A percentile compares a stretch with the other conserved stretches of the same genome.
Evolutionary conservation across 495 filamentous ascomycete species (phyloP).

Genomic region (Penicillium taxi): DNA sequence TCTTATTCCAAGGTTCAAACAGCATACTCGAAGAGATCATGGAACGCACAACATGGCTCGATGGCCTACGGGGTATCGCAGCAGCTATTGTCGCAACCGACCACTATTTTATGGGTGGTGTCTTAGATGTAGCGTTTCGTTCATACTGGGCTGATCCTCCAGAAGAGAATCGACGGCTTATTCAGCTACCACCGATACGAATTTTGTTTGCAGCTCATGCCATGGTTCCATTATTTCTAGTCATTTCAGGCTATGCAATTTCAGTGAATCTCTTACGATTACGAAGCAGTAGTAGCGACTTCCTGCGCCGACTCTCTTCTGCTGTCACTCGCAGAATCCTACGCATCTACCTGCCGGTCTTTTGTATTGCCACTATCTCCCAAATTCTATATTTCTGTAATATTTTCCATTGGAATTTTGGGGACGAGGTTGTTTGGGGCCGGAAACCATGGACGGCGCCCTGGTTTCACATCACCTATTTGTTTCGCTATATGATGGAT

Average conservation of each 20-base stretch:
- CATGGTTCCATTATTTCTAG: slow-evolving; percentile 22
- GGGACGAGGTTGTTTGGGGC: not conserved
- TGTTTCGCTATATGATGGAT: slow-evolving; percentile 14
- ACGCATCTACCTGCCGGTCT: slow-evolving; percentile 19
- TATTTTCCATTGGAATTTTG: slow-evolving; percentile 8
- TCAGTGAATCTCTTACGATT: slow-evolving; percentile 13
- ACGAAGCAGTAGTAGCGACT: slow-evolving; percentile 8
- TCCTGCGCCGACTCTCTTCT: slow-evolving; percentile 16
- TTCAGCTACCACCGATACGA: slow-evolving; percentile 19
- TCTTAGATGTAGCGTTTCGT: slow-evolving; percentile 6
- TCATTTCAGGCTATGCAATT: slow-evolving; percentile 22
- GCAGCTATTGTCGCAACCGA: slow-evolving; percentile 12
- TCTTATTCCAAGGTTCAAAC: no score
- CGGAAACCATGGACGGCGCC: slow-evolving; percentile 15
- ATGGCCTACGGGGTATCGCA: slow-evolving; percentile 23
- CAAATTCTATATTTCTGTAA: slow-evolving; percentile 18
- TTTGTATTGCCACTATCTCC: slow-evolving; percentile 8
- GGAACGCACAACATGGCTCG: slow-evolving; percentile 21
- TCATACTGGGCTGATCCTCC: slow-evolving; percentile 20
- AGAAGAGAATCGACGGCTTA: slow-evolving; percentile 12
- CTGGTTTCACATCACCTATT: slow-evolving; percentile 13
- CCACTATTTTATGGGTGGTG: slow-evolving; percentile 15
- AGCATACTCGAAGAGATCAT: no score
- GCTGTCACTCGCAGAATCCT: slow-evolving; percentile 17
- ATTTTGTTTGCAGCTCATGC: slow-evolving; percentile 16